Percentiles rank a stretch among this genome's conserved stretches.
Evolutionary conservation across 2,329 filamentous ascomycete genomes (phyloP).

Genomic region (Penicillium paneum): DNA sequence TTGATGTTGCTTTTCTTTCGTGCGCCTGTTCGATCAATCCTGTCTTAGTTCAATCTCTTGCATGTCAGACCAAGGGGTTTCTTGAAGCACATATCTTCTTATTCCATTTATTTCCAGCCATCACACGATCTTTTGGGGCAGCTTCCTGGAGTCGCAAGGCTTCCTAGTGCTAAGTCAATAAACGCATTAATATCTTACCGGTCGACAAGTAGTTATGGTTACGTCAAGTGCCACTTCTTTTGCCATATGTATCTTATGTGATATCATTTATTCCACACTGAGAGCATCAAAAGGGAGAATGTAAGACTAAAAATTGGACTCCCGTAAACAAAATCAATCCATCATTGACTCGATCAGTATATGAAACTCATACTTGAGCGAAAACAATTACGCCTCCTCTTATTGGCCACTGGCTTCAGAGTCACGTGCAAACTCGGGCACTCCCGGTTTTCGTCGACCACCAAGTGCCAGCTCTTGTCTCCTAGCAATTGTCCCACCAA

Average conservation of each 20-base stretch:
- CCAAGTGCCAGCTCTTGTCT: slow-evolving; percentile 19
- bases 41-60: slow-evolving; percentile 18
- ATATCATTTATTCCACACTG: no score
- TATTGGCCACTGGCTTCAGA: slow-evolving; percentile 25
- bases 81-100: slow-evolving; percentile 22
- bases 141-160: not conserved
- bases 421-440: slow-evolving; percentile 26
- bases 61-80: slow-evolving; percentile 17
- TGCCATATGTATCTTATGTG: no score
- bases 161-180: not conserved
- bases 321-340: not conserved
- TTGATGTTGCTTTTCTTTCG: slow-evolving; percentile 19
- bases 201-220: not conserved
- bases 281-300: not conserved
- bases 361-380: not conserved
- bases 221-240: not conserved
- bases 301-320: not conserved
- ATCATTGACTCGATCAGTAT: not conserved
- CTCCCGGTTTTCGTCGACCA: slow-evolving; percentile 38
- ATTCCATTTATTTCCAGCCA: slow-evolving; percentile 9
- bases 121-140: not conserved
- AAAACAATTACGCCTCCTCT: slow-evolving; percentile 16
- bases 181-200: not conserved
- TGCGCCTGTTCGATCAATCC: slow-evolving; percentile 1
- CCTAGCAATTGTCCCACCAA: slow-evolving; percentile 28